These are phyloP conservation scores for Rheum nobile DNA, from an alignment of 148 eudicot genomes.

Conservation along the genomic window DNA sequence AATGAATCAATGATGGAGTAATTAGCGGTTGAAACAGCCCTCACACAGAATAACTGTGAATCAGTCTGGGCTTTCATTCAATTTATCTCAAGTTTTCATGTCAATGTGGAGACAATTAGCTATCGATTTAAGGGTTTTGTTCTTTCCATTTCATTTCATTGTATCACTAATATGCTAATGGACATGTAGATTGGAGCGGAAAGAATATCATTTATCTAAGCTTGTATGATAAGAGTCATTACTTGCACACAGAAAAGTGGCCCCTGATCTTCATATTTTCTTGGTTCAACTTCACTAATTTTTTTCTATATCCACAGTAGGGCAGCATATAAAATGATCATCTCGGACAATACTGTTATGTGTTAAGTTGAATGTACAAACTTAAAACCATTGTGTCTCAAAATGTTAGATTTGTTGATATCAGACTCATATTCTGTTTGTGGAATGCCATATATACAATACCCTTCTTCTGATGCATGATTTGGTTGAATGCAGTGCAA, in stretches of 20 bases:
- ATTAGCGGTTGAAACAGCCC: not conserved
- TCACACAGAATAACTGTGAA: not conserved
- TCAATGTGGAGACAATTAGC: not conserved
- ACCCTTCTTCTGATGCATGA: not conserved
- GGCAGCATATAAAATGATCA: not conserved
- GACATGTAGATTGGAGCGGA: not conserved
- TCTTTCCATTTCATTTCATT: not conserved
- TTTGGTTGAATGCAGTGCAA: slow-evolving; percentile 57
- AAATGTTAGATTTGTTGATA: not conserved
- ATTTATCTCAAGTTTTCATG: not conserved
- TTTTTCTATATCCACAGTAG: not conserved
- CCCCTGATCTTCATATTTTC: not conserved
- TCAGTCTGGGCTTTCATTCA: not conserved
- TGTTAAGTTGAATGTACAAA: not conserved
- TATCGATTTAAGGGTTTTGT: no score
- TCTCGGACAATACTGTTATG: not conserved
- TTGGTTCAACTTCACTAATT: not conserved
- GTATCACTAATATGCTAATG: not conserved
- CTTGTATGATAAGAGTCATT: not conserved
- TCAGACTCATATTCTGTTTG: not conserved
- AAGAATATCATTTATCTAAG: not conserved
- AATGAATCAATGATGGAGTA: not conserved
- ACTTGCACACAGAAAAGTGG: not conserved
- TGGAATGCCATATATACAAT: not conserved
- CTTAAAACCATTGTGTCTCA: not conserved